Evolutionary conservation across 1,284 basidiomycete genomes (phyloP).

Genomic region (Testicularia cyperi): DNA sequence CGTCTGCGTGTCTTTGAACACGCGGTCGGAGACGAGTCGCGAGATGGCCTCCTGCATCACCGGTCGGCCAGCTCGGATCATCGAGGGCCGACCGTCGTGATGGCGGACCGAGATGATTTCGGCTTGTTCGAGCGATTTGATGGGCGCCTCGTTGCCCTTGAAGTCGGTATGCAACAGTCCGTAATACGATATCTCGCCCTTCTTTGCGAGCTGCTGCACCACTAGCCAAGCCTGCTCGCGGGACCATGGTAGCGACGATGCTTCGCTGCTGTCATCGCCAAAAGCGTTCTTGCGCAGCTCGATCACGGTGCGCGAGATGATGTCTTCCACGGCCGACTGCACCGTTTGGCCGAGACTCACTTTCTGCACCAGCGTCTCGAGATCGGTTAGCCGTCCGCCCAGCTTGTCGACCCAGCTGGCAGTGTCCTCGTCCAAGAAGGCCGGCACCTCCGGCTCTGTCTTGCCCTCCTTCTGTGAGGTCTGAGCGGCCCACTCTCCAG

Average conservation of each 20-base stretch:
- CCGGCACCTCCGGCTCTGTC: neutral
- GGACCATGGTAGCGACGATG: slow-evolving; percentile 78
- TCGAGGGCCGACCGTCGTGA: slow-evolving; percentile 78
- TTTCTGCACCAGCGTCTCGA: slow-evolving; percentile 53
- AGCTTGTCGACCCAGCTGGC: slow-evolving; percentile 51
- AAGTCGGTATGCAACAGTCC: slow-evolving; percentile 81
- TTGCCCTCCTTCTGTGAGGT: neutral
- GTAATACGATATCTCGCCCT: slow-evolving; percentile 78
- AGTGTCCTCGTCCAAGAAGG: slow-evolving; percentile 32
- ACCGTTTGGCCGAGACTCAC: slow-evolving; percentile 46
- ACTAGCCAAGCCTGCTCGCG: slow-evolving; percentile 85
- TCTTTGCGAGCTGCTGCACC: slow-evolving; percentile 72
- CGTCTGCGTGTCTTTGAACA: slow-evolving; percentile 81
- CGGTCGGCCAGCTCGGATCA: slow-evolving; percentile 84
- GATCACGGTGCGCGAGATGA: slow-evolving; percentile 72
- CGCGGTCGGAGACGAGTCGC: slow-evolving; percentile 72
- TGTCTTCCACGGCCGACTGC: slow-evolving; percentile 46
- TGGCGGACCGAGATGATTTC: slow-evolving; percentile 82
- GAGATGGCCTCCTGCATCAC: slow-evolving; percentile 83
- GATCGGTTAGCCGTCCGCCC: slow-evolving; percentile 53
- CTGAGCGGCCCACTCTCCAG: neutral
- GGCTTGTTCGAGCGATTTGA: slow-evolving; percentile 84
- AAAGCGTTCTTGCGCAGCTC: slow-evolving; percentile 89
- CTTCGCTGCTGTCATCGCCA: slow-evolving; percentile 83
- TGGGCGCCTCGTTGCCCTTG: slow-evolving; percentile 80